Evolutionary conservation across 345 rosid species (phyloP).

Genomic region (Eucalyptus shirleyi): DNA sequence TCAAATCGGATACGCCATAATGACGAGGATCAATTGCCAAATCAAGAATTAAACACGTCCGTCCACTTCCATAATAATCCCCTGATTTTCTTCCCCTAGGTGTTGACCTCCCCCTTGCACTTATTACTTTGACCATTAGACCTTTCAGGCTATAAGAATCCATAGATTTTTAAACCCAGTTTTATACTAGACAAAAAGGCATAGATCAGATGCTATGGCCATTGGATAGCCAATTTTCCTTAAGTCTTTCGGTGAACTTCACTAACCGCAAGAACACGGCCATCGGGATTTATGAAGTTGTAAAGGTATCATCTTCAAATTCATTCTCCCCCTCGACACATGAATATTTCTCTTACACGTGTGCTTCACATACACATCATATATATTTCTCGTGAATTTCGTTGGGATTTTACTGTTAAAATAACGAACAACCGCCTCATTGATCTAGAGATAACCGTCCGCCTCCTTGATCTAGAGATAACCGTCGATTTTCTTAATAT

Average conservation of each 20-base stretch:
- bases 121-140: neutral
- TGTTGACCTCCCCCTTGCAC: neutral
- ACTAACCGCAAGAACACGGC: accelerated
- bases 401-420: neutral
- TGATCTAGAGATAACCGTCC: neutral
- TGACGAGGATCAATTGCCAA: neutral
- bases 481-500: too few species aligned
- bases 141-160: neutral
- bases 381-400: neutral
- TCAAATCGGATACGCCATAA: neutral
- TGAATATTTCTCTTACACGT: neutral
- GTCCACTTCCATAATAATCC: neutral
- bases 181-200: neutral
- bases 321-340: neutral
- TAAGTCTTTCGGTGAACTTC: neutral
- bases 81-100: neutral
- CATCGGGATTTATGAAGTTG: neutral
- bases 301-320: neutral
- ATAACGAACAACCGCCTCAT: neutral
- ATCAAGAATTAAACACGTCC: neutral
- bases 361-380: neutral
- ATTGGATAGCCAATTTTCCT: neutral
- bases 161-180: neutral
- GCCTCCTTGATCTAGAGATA: accelerated
- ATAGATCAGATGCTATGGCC: accelerated